phyloP scores from a whole-genome alignment of 202 grass and related monocot species.

The Saccharum hybrid region DNA sequence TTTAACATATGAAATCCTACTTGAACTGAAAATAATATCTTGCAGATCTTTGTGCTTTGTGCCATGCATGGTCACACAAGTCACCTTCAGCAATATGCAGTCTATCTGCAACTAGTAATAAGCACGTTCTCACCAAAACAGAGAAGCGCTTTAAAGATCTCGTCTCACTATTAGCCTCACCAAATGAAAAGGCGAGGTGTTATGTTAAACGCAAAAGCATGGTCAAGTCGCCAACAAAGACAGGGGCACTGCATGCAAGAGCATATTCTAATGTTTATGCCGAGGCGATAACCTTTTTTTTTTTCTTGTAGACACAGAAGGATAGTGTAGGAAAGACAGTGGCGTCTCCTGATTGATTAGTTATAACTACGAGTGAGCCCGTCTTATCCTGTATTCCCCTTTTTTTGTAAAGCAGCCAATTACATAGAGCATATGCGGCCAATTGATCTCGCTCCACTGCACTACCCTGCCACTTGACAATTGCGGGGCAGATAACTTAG shows the following conservation, averaged over 20 bases:
- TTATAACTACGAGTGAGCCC: constrained; percentile 14
- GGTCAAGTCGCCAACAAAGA: constrained; percentile 21
- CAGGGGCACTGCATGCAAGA: not conserved
- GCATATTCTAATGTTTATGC: constrained; percentile 53
- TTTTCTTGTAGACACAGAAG: not conserved
- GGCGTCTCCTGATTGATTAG: constrained; percentile 36
- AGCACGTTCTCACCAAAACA: constrained; percentile 4
- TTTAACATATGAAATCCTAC: too few species aligned
- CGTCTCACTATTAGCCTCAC: constrained; percentile 13
- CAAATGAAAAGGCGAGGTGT: not conserved
- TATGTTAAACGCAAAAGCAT: not conserved
- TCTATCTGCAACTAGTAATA: not conserved
- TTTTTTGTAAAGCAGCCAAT: constrained; percentile 47
- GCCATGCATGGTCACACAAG: constrained; percentile 15
- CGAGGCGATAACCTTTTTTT: constrained; percentile 19
- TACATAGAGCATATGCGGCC: constrained; percentile 33
- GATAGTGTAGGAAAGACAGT: constrained; percentile 23
- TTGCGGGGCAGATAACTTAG: not conserved
- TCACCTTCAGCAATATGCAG: constrained; percentile 24
- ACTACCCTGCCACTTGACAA: constrained; percentile 17
- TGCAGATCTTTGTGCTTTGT: not conserved
- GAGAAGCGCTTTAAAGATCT: not conserved
- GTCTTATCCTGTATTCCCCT: constrained; percentile 40
- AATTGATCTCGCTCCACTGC: constrained; percentile 34
- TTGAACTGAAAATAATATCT: not conserved